These are phyloP conservation scores for Podospora bellae-mahoneyi DNA, from an alignment of 495 filamentous ascomycete species.

Conservation along the genomic window DNA sequence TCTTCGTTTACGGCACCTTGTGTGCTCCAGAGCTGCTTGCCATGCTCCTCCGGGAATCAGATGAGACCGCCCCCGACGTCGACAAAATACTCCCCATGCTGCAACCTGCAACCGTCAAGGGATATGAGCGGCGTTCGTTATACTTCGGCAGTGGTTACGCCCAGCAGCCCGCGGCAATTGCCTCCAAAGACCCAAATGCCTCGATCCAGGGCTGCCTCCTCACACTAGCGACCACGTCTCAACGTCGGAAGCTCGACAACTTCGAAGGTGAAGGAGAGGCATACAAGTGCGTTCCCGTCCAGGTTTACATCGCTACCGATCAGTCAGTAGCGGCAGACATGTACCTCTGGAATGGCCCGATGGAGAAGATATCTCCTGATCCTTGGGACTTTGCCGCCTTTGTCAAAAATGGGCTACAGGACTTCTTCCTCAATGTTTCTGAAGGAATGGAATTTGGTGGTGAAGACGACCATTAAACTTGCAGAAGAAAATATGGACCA, in stretches of 20 bases:
- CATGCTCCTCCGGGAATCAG: not conserved
- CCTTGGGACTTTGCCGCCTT: not conserved
- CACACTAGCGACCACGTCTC: not conserved
- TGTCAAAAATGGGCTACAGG: not conserved
- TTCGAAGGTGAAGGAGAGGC: not conserved
- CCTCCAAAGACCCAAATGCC: not conserved
- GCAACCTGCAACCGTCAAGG: not conserved
- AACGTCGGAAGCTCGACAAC: not conserved
- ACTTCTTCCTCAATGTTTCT: not conserved
- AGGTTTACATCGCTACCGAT: not conserved
- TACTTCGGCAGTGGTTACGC: not conserved
- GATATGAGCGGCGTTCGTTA: not conserved
- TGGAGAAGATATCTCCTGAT: not conserved
- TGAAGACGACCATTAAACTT: not conserved
- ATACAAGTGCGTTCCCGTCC: not conserved
- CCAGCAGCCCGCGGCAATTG: not conserved
- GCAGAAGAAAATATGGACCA: not conserved
- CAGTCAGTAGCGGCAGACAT: not conserved
- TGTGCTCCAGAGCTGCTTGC: not conserved
- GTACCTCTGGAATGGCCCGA: slow-evolving; percentile 2
- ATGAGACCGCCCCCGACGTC: not conserved
- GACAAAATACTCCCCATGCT: not conserved
- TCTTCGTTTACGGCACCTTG: not conserved
- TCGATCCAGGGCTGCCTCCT: not conserved
- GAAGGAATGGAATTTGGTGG: not conserved